Evolutionary conservation across 345 rosid species (phyloP).

Genomic region (Streptanthus diversifolius): DNA sequence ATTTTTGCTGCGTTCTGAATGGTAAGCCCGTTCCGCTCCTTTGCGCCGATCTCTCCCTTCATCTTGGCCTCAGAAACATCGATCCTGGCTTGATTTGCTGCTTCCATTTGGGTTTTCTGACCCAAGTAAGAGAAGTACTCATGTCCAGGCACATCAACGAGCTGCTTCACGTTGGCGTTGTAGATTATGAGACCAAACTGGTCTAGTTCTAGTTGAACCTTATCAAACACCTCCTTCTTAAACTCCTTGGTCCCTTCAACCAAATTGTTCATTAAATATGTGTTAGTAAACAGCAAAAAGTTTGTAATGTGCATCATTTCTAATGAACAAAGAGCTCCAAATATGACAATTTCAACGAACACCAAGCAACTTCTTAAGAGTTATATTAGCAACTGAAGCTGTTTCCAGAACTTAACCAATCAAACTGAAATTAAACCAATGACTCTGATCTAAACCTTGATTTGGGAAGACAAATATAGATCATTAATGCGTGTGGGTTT

Average conservation of each 20-base stretch:
- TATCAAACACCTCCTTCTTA: constrained; percentile 69
- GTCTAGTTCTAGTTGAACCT: constrained; percentile 70
- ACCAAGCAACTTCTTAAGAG: too few relatives aligned
- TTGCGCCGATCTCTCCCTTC: constrained; percentile 79
- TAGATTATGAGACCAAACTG: constrained; percentile 72
- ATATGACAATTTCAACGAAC: neutral
- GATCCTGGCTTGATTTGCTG: constrained; percentile 69
- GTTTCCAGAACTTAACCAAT: too few relatives aligned
- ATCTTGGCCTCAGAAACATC: constrained; percentile 76
- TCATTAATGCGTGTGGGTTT: neutral
- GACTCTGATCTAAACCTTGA: too few relatives aligned
- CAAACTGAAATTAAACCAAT: too few relatives aligned
- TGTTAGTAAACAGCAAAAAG: neutral
- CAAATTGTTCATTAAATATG: neutral
- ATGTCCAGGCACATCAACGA: constrained; percentile 79
- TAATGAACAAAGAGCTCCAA: neutral
- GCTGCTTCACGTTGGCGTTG: constrained; percentile 80
- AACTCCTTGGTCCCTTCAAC: constrained; percentile 53
- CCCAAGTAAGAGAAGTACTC: constrained; percentile 86
- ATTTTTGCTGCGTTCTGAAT: constrained; percentile 72
- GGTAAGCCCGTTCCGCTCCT: constrained; percentile 53
- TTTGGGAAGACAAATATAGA: too few relatives aligned
- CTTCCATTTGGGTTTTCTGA: constrained; percentile 88
- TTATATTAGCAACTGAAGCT: neutral
- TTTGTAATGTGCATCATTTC: neutral